Evolutionary conservation across 176 grass and related monocot species (phyloP).

Genomic region (Lolium multiflorum): DNA sequence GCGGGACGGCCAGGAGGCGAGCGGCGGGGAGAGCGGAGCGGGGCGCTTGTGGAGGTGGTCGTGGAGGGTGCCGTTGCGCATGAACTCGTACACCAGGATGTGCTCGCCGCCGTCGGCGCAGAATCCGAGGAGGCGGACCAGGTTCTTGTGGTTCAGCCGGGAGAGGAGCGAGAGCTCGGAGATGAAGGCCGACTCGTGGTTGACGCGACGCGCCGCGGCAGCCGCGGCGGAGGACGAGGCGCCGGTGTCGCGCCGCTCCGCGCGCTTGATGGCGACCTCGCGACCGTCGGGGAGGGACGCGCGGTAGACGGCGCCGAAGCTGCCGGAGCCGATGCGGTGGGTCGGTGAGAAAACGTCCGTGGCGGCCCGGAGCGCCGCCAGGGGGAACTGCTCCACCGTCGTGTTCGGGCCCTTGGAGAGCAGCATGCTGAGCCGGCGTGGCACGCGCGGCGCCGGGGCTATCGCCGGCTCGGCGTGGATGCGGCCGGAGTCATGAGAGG

Average conservation of each 20-base stretch:
- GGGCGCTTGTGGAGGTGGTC: slow-evolving; percentile 77
- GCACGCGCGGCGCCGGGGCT: slow-evolving; percentile 34
- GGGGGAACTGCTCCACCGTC: slow-evolving; percentile 83
- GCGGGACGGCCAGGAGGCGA: slow-evolving; percentile 60
- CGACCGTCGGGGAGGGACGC: slow-evolving; percentile 72
- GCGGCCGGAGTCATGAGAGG: slow-evolving; percentile 49
- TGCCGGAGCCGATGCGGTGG: slow-evolving; percentile 83
- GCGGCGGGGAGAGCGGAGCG: slow-evolving; percentile 45
- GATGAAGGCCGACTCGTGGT: slow-evolving; percentile 64
- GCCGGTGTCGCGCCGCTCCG: slow-evolving; percentile 41
- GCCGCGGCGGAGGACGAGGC: slow-evolving; percentile 27
- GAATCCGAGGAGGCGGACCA: slow-evolving; percentile 88
- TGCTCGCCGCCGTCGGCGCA: slow-evolving; percentile 72
- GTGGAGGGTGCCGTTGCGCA: slow-evolving; percentile 80
- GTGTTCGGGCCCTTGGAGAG: slow-evolving; percentile 81
- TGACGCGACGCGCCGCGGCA: slow-evolving; percentile 27
- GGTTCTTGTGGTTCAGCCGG: slow-evolving; percentile 95
- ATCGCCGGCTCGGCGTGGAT: slow-evolving; percentile 54
- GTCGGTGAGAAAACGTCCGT: slow-evolving; percentile 59
- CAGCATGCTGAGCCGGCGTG: slow-evolving; percentile 58
- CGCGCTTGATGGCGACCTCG: slow-evolving; percentile 90
- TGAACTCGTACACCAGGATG: slow-evolving; percentile 94
- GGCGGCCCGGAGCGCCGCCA: slow-evolving; percentile 54
- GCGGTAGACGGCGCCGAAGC: slow-evolving; percentile 88
- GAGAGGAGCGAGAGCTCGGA: slow-evolving; percentile 88